Base-by-base conservation (phyloP, 768 basidiomycete species). In the Phanerodontia chrysosporium region DNA sequence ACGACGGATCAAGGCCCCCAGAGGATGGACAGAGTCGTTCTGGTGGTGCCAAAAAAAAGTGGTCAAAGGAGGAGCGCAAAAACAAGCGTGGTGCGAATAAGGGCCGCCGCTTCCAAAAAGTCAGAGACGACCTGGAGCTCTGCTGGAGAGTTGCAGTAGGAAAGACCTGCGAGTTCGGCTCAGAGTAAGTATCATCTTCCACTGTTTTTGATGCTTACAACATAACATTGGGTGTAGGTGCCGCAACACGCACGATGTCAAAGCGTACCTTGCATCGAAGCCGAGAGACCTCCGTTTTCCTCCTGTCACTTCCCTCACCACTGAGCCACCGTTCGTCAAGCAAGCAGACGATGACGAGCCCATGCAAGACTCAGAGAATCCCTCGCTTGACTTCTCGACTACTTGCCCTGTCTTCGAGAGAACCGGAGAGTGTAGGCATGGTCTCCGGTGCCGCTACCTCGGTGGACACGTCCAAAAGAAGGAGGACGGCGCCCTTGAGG, bases 381-480 rank as follows among this genome's bases (percentile, higher is more conserved):
- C 77, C 14, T 80, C 80, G 4, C 55, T 85, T 27, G 80, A 83
- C 68, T 56, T 70, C 18, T 68, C 73, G 16, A 81, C 81, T 0
- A 67, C 66, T 1, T 95, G 92, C 67, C 90, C 92, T 0, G 76
- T 88, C 1, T 90, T 82, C 65, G 72, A 76, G 16, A 83, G 84
- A 62, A 78, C 79, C 18, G 94, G 93, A 1, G 82, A 85, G 63
- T 97, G 94, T 74, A 82, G 83, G 54, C 84, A 83, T 65, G 97
- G 95, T 12, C 86, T 90, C 71, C 92, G 94, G 71, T 99, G 97
- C 70, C 85, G 97, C 1, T 97, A 90, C 73, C 80, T 97, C 5
- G 87, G 89, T 13, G 86, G 83, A 2, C 96, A 99, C 71, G 74
- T 88, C 12, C 73, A 68, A 18, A 72, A 74, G 35, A 75, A 79